These are phyloP conservation scores for Flaveria trinervia DNA, from an alignment of 129 eudicot species.

Conservation along the genomic window DNA sequence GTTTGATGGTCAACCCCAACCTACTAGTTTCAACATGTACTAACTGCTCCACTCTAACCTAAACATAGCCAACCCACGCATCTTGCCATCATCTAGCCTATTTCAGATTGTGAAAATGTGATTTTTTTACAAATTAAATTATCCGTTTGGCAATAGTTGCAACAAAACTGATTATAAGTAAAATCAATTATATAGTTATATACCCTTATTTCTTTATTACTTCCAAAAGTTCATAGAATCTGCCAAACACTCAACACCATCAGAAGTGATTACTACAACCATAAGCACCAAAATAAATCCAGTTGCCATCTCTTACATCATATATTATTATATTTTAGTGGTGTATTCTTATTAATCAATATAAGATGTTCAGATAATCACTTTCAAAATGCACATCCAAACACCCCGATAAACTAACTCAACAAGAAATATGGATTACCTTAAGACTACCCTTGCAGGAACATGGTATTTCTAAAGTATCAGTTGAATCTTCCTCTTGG, in stretches of 20 bases:
- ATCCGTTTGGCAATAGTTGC: too few species aligned
- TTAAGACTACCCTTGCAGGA: conserved; percentile 92
- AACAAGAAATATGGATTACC: conserved; percentile 39
- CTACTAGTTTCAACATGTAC: too few species aligned
- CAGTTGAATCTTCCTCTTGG: conserved; percentile 83
- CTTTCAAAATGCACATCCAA: conserved; percentile 9
- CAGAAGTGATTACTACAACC: background rate
- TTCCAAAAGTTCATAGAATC: background rate
- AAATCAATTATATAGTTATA: too few species aligned
- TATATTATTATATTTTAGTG: background rate
- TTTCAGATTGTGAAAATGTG: too few species aligned
- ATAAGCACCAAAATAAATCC: background rate
- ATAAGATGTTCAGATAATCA: background rate
- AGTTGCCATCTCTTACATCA: background rate
- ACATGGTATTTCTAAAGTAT: conserved; percentile 76
- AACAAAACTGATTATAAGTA: too few species aligned
- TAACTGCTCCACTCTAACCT: too few species aligned
- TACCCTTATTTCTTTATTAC: background rate
- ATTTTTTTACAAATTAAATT: too few species aligned
- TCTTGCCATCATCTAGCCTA: too few species aligned
- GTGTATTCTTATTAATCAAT: background rate
- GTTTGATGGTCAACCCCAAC: background rate
- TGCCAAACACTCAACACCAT: background rate
- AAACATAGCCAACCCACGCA: too few species aligned
- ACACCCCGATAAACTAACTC: background rate